Base-by-base conservation (phyloP, 306 rosid genomes). In the Acacia crassicarpa region DNA sequence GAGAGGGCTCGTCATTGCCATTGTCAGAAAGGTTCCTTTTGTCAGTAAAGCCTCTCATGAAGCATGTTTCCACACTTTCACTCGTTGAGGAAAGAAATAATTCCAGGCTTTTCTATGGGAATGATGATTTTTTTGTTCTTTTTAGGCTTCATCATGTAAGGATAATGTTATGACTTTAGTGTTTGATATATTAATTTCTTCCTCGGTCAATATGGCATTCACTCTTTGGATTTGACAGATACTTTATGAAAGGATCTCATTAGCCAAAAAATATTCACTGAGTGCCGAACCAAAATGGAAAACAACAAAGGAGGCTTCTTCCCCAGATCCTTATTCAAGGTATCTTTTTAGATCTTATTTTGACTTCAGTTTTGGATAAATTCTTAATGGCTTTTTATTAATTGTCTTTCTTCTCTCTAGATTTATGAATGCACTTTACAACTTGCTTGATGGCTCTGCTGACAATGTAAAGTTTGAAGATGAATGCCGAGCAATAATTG, bases 111-210 rank as follows among this genome's bases (percentile, higher is more conserved):
- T 96, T 96, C 68, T 96, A 93, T 32, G 99, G 98, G 79, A 96
- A 93, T 86, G 98, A 96, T 83, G 92, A 91, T 78, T 92, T 96
- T 83, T 96, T 85, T 82, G 97, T 83, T 73, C 98, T 96, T 82
- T 92, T 87, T 85, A 93, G 99, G 88, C 98, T 96, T 84, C 99
- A 96, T 89, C 99, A 85, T 82, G 99, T 96, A 90, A 89, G 91
- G 76, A 87, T 78, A 72, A 44, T 73, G 27, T 76, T 86, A 61
- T 70, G 61, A 25, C 7, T 43, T 58, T 27, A 45, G 40, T 58
- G 14, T 81, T 74, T 22, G 14, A 63, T 40, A 33, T 58, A 56
- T 70, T 13, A 46, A 53, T 56, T 25, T 53, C 45, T 62, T 65
- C 73, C 59, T 76, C 56, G 45, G 82, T 83, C 82, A 77, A 72